Percentiles rank a stretch among this genome's conserved stretches.
phyloP scores from a whole-genome alignment of 345 rosid genomes.

The Arabidopsis thaliana region DNA sequence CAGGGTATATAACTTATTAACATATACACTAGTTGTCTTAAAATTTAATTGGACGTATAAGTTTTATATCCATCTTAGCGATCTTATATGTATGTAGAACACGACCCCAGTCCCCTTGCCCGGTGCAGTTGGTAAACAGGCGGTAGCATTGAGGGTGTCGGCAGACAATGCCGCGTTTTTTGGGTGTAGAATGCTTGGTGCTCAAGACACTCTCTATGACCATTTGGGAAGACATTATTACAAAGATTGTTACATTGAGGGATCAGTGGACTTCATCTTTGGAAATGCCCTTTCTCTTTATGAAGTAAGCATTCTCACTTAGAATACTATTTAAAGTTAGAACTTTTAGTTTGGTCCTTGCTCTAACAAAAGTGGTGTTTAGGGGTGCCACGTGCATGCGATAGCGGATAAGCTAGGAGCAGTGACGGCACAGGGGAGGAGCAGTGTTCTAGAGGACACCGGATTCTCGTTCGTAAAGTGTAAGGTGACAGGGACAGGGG shows the following conservation, averaged over 20 bases:
- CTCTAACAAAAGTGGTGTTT: constrained; percentile 18
- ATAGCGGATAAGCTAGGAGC: constrained; percentile 75
- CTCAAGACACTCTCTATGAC: constrained; percentile 94
- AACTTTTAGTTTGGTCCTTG: neutral
- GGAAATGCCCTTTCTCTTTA: constrained; percentile 93
- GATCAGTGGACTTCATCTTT: constrained; percentile 93
- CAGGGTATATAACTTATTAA: constrained; percentile 54
- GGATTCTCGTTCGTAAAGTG: constrained; percentile 96
- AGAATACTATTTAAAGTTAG: neutral
- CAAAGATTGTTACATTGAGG: constrained; percentile 94
- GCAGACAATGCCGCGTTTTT: constrained; percentile 82
- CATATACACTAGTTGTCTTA: neutral
- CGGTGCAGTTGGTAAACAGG: constrained; percentile 89
- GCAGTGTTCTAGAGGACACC: constrained; percentile 86
- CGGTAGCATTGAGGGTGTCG: constrained; percentile 90
- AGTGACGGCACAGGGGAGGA: constrained; percentile 78
- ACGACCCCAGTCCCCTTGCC: constrained; percentile 87
- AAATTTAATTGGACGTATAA: neutral
- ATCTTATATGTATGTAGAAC: constrained; percentile 54
- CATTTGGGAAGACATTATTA: constrained; percentile 93
- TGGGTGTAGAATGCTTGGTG: constrained; percentile 90
- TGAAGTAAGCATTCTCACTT: constrained; percentile 57
- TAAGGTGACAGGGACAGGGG: constrained; percentile 97
- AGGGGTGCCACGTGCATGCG: constrained; percentile 93
- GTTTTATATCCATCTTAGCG: constrained; percentile 6